phyloP scores from a whole-genome alignment of 2,329 filamentous ascomycete species.

The Leptographium flavum region DNA sequence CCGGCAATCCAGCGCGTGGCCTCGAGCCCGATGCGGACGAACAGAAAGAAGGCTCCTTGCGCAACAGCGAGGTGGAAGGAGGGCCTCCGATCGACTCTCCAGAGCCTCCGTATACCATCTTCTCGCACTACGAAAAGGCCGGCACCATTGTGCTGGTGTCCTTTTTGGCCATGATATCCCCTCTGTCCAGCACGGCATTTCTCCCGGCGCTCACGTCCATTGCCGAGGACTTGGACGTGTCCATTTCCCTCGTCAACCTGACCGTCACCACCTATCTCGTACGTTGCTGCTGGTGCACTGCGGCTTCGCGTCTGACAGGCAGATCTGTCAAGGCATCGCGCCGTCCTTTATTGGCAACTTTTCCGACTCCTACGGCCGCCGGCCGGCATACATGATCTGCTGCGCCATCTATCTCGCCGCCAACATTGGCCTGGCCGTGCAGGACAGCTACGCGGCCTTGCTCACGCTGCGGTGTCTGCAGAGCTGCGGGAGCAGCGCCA shows the following conservation, averaged over 20 bases:
- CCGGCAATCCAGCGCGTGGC: too few relatives aligned
- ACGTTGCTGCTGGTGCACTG: background rate
- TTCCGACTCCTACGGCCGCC: slow-evolving; percentile 31
- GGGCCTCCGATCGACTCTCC: too few relatives aligned
- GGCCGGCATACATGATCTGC: slow-evolving; percentile 30
- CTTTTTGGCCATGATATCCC: too few relatives aligned
- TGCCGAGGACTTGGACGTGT: slow-evolving; percentile 22
- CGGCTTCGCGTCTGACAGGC: slow-evolving; percentile 2
- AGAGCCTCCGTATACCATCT: too few relatives aligned
- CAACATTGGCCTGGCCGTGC: slow-evolving; percentile 29
- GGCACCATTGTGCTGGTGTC: too few relatives aligned
- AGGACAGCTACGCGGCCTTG: slow-evolving; percentile 27
- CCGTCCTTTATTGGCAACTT: slow-evolving; percentile 37
- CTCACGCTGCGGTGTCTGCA: slow-evolving; percentile 34
- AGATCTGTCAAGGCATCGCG: slow-evolving; percentile 37
- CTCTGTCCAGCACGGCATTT: too few relatives aligned
- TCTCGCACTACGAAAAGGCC: too few relatives aligned
- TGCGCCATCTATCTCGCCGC: slow-evolving; percentile 31
- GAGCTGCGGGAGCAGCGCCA: slow-evolving; percentile 36
- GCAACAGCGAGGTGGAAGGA: too few relatives aligned
- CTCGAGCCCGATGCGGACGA: too few relatives aligned
- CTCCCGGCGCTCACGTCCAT: slow-evolving; percentile 26
- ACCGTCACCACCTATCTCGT: slow-evolving; percentile 23
- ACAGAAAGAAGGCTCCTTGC: too few relatives aligned
- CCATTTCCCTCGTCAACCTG: slow-evolving; percentile 21